Base-by-base conservation (phyloP, 441 rosid species). In the Erodium moschatum region DNA sequence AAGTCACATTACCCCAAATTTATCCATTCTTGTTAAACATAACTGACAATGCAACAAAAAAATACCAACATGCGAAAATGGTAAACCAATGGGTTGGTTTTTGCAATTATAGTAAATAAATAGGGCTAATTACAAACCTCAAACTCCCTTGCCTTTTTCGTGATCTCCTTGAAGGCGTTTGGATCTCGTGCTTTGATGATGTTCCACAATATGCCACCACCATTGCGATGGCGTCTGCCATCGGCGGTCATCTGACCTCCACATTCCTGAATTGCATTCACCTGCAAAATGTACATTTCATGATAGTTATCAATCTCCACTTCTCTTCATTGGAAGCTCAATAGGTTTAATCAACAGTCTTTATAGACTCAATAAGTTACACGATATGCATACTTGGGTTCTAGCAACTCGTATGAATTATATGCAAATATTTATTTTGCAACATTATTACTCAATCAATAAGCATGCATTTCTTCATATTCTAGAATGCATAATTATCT, bases 221-320 rank as follows among this genome's bases (percentile, higher is more conserved):
- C 83, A 27, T 87, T 89, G 33, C 95, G 87, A 40, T 44, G 71
- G 10, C 93, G 92, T 74, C 77, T 81, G 44, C 97, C 90, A 75
- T 93, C 97, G 72, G 89, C 91, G 63, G 98, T 93, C 85, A 75
- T 85, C 86, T 93, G 96, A 69, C 98, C 97, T 58, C 98, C 98
- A 78, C 96, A 89, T 62, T 82, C 77, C 84, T 85, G 95, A 68
- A 91, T 71, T 27, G 85, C 97, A 75, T 81, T 87, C 73, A 89
- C 96, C 98, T 93, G 85, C 72, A 77, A 77, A 63, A 27, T 67
- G 52, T 63, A 73, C 9, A 60, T 56, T 62, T 81, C 67, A 82
- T 69, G 63, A 81, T n/a, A 54, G 54, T 75, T 40, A 24, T 38
- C 44, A 38, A 66, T 70, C 67, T 60, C 64, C 19, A 54, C 9